These are phyloP conservation scores for Volvox africanus DNA, from an alignment of 139 green algal species.

Conservation along the genomic window DNA sequence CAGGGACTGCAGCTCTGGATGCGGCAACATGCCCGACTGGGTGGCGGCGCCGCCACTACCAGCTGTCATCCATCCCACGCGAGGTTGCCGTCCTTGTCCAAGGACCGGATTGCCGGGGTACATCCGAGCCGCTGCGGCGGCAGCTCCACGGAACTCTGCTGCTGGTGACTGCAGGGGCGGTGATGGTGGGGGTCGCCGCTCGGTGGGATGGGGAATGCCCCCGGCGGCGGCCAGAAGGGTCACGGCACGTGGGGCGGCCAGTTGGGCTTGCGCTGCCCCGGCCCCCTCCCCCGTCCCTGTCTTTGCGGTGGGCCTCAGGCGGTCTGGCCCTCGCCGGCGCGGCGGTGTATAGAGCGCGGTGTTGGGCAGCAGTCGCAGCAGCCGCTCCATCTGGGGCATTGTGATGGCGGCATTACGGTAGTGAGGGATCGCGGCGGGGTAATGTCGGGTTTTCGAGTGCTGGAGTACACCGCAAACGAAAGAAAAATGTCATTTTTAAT, in stretches of 20 bases:
- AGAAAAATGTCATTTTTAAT: background rate
- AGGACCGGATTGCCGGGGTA: background rate
- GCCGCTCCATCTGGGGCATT: background rate
- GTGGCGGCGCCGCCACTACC: background rate
- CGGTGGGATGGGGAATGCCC: background rate
- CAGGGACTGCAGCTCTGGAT: background rate
- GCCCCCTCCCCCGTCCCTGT: too few species aligned
- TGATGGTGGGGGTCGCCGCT: background rate
- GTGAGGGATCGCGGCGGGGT: background rate
- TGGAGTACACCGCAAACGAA: too few species aligned
- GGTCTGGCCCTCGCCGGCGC: background rate
- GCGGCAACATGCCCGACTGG: background rate
- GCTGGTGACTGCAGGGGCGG: background rate
- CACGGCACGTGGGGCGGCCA: background rate
- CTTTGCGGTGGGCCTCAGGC: too few species aligned
- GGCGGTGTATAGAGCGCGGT: background rate
- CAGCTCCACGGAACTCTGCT: background rate
- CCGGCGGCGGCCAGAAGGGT: background rate
- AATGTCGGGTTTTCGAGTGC: background rate
- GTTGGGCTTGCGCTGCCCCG: too few species aligned
- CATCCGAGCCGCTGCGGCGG: background rate
- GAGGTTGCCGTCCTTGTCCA: background rate
- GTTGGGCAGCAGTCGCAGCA: conserved; percentile 39
- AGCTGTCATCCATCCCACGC: background rate
- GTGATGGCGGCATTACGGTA: background rate